Percentiles rank a stretch among this genome's conserved stretches.
phyloP scores from a whole-genome alignment of 129 eudicot genomes.

The Flaveria brownii region DNA sequence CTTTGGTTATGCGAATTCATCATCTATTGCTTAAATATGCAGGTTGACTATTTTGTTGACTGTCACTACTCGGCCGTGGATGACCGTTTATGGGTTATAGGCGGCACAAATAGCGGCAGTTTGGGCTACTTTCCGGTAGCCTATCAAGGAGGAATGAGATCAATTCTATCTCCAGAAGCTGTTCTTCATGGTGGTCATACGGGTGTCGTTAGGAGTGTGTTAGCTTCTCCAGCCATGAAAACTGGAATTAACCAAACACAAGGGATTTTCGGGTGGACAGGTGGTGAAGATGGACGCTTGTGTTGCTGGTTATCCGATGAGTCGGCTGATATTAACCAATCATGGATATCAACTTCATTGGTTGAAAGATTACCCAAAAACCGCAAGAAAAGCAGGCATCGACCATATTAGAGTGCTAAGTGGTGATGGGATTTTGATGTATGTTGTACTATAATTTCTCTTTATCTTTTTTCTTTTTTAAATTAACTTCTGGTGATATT shows the following conservation, averaged over 20 bases:
- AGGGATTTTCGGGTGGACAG: constrained; percentile 94
- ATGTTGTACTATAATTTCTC: constrained; percentile 31
- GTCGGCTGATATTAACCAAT: constrained; percentile 43
- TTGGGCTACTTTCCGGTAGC: constrained; percentile 87
- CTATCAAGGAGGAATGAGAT: constrained; percentile 37
- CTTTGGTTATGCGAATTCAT: neutral
- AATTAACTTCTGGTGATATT: neutral
- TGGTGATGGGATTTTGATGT: constrained; percentile 6
- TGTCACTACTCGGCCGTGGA: constrained; percentile 75
- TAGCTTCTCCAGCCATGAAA: constrained; percentile 48
- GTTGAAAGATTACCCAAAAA: constrained; percentile 53
- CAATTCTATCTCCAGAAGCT: constrained; percentile 77
- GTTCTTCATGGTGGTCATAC: constrained; percentile 88
- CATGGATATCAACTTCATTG: constrained; percentile 67
- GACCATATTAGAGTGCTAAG: constrained; percentile 59
- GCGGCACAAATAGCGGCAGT: constrained; percentile 86
- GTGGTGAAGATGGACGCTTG: constrained; percentile 92
- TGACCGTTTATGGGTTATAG: constrained; percentile 74
- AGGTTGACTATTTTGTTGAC: constrained; percentile 99
- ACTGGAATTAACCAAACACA: constrained; percentile 40
- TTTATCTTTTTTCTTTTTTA: neutral
- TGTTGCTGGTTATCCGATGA: constrained; percentile 92
- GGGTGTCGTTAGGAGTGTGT: constrained; percentile 71
- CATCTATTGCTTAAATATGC: constrained; percentile 16
- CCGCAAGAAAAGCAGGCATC: constrained; percentile 53